These are phyloP conservation scores for Capsicum baccatum DNA, from an alignment of 257 asterid genomes.

Conservation along the genomic window DNA sequence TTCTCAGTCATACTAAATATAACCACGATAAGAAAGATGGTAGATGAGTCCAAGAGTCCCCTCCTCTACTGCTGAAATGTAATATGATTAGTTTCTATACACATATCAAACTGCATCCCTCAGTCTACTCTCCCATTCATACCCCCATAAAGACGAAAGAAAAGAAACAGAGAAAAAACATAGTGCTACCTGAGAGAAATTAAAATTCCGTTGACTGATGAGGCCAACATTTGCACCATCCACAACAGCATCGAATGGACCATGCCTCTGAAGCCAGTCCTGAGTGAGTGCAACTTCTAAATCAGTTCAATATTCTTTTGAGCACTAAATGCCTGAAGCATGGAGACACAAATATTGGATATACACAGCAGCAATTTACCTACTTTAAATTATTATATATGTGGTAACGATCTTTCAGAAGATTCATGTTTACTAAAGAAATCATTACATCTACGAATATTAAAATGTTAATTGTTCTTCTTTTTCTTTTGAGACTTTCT, in stretches of 20 bases:
- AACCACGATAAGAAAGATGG: neutral
- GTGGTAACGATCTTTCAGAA: neutral
- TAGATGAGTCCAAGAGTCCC: neutral
- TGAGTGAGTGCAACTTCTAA: slow-evolving; percentile 37
- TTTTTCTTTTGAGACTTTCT: neutral
- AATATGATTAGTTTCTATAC: neutral
- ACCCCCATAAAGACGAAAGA: neutral
- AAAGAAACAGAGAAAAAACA: neutral
- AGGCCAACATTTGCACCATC: slow-evolving; percentile 95
- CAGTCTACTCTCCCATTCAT: slow-evolving; percentile 6
- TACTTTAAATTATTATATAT: neutral
- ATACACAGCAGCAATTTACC: neutral
- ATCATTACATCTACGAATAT: neutral
- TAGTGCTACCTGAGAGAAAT: slow-evolving; percentile 67
- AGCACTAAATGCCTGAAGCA: slow-evolving; percentile 11
- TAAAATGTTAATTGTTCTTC: neutral
- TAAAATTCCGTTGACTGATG: slow-evolving; percentile 57
- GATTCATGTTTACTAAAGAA: neutral
- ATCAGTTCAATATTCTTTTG: slow-evolving; percentile 21
- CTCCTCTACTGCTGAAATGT: neutral
- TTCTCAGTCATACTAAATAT: neutral
- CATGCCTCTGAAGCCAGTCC: slow-evolving; percentile 88
- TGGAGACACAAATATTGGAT: slow-evolving; percentile 15
- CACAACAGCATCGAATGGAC: slow-evolving; percentile 96
- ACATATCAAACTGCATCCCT: slow-evolving; percentile 23